Base-by-base conservation (phyloP, 2,329 filamentous ascomycete species). In the Nigrograna mackinnonii region DNA sequence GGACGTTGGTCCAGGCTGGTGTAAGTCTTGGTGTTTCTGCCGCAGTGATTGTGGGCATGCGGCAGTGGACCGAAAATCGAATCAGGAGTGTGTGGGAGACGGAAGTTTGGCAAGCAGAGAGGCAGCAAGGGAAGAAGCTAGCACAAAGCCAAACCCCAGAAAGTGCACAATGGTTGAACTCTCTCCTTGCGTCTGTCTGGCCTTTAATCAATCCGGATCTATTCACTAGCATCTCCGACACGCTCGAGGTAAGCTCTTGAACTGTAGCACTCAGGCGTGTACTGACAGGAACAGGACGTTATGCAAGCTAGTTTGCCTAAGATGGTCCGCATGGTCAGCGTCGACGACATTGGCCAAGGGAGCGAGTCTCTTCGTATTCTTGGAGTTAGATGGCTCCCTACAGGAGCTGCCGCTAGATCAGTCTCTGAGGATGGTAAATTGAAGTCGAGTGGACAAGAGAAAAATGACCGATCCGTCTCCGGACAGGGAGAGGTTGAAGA, bases 231-330 rank as follows among this genome's bases (percentile, higher is more conserved):
- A 64, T 89, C 2, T 79, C 82, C 1, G 86, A 90, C 55, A 86
- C 81, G 20, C 76, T 91, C 4, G 87, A 90, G 53, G 63, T 67
- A 49, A 36, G 52, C 22, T 19, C n/a, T n/a, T n/a, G n/a, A n/a
- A n/a, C n/a, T n/a, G n/a, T n/a, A n/a, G n/a, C n/a, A n/a, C n/a
- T n/a, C n/a, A n/a, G n/a, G n/a, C n/a, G n/a, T n/a, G 31, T 3
- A 45, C 50, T 63, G 44, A 62, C 31, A 16, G 17, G 9, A 9
- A 14, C 35, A 68, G 66, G 87, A 90, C 61, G 84, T 90, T 35
- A 90, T 90, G 87, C 87, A 90, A 68, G 86, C 86, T 2, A 87
- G 83, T 6, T 69, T 89, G 14, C 85, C 87, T 1, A 82, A 78
- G 43, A 65, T 86, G 24, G 77, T 89, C 22, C 80, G 86, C 35